phyloP scores from a whole-genome alignment of 129 eudicot species.

The Dittrichia graveolens region DNA sequence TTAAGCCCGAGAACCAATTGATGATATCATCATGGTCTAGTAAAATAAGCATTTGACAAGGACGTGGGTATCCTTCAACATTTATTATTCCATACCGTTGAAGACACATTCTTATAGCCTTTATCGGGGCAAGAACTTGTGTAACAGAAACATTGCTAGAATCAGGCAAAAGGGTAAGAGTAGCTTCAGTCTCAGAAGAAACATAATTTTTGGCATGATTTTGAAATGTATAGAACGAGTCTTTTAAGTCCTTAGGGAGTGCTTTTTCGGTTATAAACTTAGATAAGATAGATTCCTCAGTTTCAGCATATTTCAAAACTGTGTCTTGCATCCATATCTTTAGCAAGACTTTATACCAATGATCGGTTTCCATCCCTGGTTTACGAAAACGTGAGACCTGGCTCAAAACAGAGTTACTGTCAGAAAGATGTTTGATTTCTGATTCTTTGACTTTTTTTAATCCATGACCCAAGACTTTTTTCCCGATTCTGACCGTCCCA shows the following conservation, averaged over 20 bases:
- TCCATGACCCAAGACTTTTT: slow-evolving; percentile 87
- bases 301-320: slow-evolving; percentile 35
- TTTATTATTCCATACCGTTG: slow-evolving; percentile 68
- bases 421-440: slow-evolving; percentile 80
- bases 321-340: slow-evolving; percentile 83
- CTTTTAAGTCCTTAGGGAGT: slow-evolving; percentile 71
- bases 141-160: slow-evolving; percentile 38
- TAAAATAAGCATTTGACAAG: slow-evolving; percentile 58
- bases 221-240: slow-evolving; percentile 73
- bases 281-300: slow-evolving; percentile 68
- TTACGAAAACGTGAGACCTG: slow-evolving; percentile 69
- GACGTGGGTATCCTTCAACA: slow-evolving; percentile 54
- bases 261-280: slow-evolving; percentile 73
- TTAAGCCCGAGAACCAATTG: slow-evolving; percentile 77
- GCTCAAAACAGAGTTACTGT: slow-evolving; percentile 53
- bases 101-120: slow-evolving; percentile 64
- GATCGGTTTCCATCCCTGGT: slow-evolving; percentile 94
- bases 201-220: slow-evolving; percentile 63
- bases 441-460: slow-evolving; percentile 92
- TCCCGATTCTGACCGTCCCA: slow-evolving; percentile 71
- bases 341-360: slow-evolving; percentile 78
- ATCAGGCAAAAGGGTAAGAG: slow-evolving; percentile 54
- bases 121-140: slow-evolving; percentile 58
- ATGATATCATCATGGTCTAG: slow-evolving; percentile 66
- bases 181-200: slow-evolving; percentile 64